Evolutionary conservation across 1,139 yeast species (phyloP).

Genomic region (Trichomonascaceae sp.): DNA sequence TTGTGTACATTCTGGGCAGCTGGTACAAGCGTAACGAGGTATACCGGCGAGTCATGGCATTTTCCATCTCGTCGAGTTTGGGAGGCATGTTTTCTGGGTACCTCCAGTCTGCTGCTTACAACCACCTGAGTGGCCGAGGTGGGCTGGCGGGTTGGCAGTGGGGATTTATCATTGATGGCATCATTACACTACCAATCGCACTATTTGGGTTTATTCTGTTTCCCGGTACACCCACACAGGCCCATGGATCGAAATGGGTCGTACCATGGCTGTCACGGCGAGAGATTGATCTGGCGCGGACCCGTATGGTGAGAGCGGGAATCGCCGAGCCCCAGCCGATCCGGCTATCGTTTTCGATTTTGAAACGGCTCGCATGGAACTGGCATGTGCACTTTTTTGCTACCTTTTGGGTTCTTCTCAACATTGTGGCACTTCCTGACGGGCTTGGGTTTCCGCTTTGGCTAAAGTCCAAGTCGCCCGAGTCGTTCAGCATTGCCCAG

Average conservation of each 20-base stretch:
- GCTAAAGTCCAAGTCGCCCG: slow-evolving; percentile 16
- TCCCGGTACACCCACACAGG: slow-evolving; percentile 53
- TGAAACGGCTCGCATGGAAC: slow-evolving; percentile 20
- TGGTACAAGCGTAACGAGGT: slow-evolving; percentile 37
- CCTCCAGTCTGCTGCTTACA: slow-evolving; percentile 30
- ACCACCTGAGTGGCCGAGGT: slow-evolving; percentile 28
- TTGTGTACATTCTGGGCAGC: slow-evolving; percentile 40
- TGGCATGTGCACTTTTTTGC: slow-evolving; percentile 30
- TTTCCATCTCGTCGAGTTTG: slow-evolving; percentile 28
- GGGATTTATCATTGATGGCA: slow-evolving; percentile 42
- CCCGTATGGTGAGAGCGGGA: slow-evolving; percentile 22
- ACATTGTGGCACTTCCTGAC: slow-evolving; percentile 28
- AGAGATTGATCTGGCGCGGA: slow-evolving; percentile 19
- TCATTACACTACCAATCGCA: slow-evolving; percentile 44
- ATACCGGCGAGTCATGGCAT: slow-evolving; percentile 37
- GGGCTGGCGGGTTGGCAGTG: slow-evolving; percentile 34
- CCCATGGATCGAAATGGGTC: slow-evolving; percentile 18
- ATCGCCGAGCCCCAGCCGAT: slow-evolving; percentile 20
- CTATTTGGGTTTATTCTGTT: slow-evolving; percentile 45
- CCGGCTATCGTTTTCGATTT: slow-evolving; percentile 18
- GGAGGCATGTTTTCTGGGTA: slow-evolving; percentile 30
- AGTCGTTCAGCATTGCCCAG: slow-evolving; percentile 20
- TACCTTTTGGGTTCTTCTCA: slow-evolving; percentile 29
- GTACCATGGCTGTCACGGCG: slow-evolving; percentile 20
- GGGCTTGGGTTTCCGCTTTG: slow-evolving; percentile 23